A percentile compares a stretch with the other conserved stretches of the same genome.
Evolutionary conservation across 2,329 filamentous ascomycete species (phyloP).

Genomic region (Exophiala aquamarina): DNA sequence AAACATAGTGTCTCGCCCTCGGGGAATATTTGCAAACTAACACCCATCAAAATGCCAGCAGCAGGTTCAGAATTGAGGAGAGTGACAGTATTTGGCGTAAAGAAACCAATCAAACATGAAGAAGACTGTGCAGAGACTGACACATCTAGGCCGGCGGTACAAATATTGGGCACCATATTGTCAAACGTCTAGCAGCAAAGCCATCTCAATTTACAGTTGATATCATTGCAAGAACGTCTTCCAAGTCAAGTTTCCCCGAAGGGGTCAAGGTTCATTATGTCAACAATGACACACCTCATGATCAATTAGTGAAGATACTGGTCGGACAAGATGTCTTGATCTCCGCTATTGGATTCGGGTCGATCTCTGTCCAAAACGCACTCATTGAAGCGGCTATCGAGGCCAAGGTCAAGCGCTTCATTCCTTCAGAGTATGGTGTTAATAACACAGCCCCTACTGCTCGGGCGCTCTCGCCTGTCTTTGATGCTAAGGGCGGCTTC

Average conservation of each 20-base stretch:
- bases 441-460: conserved; percentile 12
- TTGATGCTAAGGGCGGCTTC: conserved; percentile 31
- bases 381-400: conserved; percentile 41
- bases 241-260: conserved; percentile 11
- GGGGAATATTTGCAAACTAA: no score
- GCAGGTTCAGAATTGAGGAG: no score
- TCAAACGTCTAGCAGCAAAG: conserved; percentile 6
- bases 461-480: conserved; percentile 10
- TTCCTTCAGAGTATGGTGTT: conserved; percentile 36
- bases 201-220: conserved; percentile 9
- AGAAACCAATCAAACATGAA: no score
- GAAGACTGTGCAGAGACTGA: no score
- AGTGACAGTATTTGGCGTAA: no score
- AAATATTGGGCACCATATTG: conserved; percentile 15
- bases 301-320: conserved; percentile 17
- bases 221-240: conserved; percentile 14
- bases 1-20: no score
- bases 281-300: conserved; percentile 6
- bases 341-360: conserved; percentile 21
- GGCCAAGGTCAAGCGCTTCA: conserved; percentile 42
- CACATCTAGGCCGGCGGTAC: conserved; percentile 11
- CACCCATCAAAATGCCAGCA: no score
- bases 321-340: conserved; percentile 25
- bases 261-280: conserved; percentile 6
- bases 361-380: conserved; percentile 27